Evolutionary conservation across 257 asterid species (phyloP).

Genomic region (Solanum okadae): DNA sequence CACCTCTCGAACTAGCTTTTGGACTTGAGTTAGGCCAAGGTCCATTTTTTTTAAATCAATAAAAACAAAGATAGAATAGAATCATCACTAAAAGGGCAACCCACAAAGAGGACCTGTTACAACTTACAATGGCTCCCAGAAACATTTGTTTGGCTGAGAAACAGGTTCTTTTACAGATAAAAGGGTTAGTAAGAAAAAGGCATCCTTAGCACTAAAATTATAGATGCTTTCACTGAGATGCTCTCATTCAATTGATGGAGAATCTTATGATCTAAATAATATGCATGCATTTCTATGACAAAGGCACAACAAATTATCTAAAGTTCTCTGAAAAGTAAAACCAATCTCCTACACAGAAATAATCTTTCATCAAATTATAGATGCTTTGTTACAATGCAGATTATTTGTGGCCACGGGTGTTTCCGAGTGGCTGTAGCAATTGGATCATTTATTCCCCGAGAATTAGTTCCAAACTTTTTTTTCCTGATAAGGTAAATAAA

Average conservation of each 20-base stretch:
- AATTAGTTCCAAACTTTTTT: not conserved
- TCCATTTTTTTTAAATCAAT: not conserved
- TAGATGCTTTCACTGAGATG: not conserved
- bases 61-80: not conserved
- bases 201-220: not conserved
- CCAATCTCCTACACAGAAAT: not conserved
- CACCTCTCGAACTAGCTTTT: not conserved
- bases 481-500: not conserved
- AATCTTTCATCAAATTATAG: not conserved
- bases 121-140: not conserved
- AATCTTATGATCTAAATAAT: not conserved
- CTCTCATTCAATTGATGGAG: not conserved
- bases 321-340: not conserved
- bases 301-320: not conserved
- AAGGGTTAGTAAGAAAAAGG: not conserved
- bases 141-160: not conserved
- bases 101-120: not conserved
- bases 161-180: not conserved
- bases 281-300: not conserved
- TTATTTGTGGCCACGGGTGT: constrained; percentile 1
- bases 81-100: not conserved
- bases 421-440: constrained; percentile 5
- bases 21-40: not conserved
- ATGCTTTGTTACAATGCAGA: not conserved
- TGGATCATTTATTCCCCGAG: not conserved